These are phyloP conservation scores for Chamaecrista fasciculata DNA, from an alignment of 306 rosid genomes.

Conservation along the genomic window DNA sequence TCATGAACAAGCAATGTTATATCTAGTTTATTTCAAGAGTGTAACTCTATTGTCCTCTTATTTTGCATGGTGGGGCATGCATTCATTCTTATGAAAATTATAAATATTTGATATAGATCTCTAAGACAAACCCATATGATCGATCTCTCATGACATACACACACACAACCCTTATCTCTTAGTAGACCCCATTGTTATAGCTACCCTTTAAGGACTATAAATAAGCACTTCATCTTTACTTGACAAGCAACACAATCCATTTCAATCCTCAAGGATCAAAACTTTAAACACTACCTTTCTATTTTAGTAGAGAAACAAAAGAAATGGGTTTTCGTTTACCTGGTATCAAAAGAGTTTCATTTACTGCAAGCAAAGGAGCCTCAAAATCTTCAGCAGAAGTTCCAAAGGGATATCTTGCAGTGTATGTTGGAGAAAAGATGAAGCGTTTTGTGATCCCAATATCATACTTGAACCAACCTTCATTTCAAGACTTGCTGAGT, in stretches of 20 bases:
- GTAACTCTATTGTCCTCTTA: neutral
- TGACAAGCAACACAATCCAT: neutral
- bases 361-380: neutral
- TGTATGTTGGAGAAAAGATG: conserved; percentile 29
- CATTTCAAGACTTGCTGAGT: conserved; percentile 31
- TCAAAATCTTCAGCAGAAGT: neutral
- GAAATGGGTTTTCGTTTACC: conserved; percentile 7
- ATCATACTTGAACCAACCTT: conserved; percentile 24
- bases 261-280: neutral
- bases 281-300: neutral
- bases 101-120: neutral
- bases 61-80: too few relatives aligned
- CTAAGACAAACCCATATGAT: neutral
- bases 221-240: neutral
- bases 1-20: too few relatives aligned
- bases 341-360: neutral
- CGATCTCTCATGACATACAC: too few relatives aligned
- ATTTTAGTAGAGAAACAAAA: neutral
- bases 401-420: conserved; percentile 16
- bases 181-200: neutral
- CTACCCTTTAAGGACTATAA: too few relatives aligned
- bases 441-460: conserved; percentile 18
- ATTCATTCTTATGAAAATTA: too few relatives aligned
- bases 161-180: neutral
- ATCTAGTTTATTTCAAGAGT: too few relatives aligned